These are phyloP conservation scores for Aspergillus funiculosus DNA, from an alignment of 495 filamentous ascomycete species.

Conservation along the genomic window DNA sequence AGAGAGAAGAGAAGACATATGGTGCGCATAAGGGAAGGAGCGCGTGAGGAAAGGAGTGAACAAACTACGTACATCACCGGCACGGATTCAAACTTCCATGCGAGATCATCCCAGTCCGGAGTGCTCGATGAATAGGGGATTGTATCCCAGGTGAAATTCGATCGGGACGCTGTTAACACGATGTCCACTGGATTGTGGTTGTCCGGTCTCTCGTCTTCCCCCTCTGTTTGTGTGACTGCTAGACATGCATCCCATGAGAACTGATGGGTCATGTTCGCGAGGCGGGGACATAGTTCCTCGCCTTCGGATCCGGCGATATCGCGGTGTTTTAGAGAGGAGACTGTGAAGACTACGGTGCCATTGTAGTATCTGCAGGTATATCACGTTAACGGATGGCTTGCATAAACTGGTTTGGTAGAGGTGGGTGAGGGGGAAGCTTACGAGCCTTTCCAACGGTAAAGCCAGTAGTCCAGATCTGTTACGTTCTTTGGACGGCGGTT, in stretches of 20 bases:
- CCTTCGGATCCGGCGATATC: not conserved
- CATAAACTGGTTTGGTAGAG: not conserved
- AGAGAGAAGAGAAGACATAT: not conserved
- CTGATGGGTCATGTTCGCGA: not conserved
- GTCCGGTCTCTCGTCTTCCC: slow-evolving; percentile 1
- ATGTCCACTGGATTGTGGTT: slow-evolving; percentile 7
- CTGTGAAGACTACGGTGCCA: slow-evolving; percentile 3
- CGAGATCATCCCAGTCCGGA: not conserved
- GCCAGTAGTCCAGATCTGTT: slow-evolving; percentile 6
- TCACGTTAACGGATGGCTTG: not conserved
- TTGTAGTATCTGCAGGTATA: slow-evolving; percentile 11
- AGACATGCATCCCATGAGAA: slow-evolving; percentile 3
- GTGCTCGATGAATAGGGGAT: not conserved
- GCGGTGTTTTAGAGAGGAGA: not conserved
- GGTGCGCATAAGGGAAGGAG: too few species aligned
- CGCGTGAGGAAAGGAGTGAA: too few species aligned
- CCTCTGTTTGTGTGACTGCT: slow-evolving; percentile 3
- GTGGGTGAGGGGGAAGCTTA: not conserved
- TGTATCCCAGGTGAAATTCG: slow-evolving; percentile 4
- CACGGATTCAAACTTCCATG: slow-evolving; percentile 4
- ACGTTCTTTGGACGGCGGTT: slow-evolving; percentile 2
- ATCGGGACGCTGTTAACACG: slow-evolving; percentile 1
- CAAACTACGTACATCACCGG: not conserved
- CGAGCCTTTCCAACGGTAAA: slow-evolving; percentile 8
- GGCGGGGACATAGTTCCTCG: not conserved